Percentiles rank a stretch among this genome's conserved stretches.
Conservation (phyloP, 805 yeast species). For the Kluyveromyces starmeri region DNA sequence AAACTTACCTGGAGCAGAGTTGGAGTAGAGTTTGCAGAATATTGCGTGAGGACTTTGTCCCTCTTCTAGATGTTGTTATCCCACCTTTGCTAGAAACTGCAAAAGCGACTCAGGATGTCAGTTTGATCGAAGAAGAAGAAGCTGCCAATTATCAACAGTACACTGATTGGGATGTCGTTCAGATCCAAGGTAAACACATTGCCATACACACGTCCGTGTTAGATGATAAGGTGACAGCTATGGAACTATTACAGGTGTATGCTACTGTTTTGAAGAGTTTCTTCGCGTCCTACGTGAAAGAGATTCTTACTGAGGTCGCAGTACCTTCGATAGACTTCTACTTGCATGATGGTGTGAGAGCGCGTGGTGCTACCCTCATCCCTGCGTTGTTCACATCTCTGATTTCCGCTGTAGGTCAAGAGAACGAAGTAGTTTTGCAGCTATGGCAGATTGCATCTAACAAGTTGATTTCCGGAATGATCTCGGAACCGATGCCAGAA, state of each 20-base stretch:
- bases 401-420: slow-evolving; percentile 38
- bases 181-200: slow-evolving; percentile 81
- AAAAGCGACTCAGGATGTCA: slow-evolving; percentile 80
- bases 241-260: slow-evolving; percentile 77
- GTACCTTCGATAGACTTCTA: slow-evolving; percentile 86
- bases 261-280: slow-evolving; percentile 76
- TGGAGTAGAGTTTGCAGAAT: slow-evolving; percentile 92
- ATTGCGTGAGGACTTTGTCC: slow-evolving; percentile 77
- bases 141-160: slow-evolving; percentile 77
- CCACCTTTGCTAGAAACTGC: slow-evolving; percentile 87
- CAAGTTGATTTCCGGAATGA: slow-evolving; percentile 58
- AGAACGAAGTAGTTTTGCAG: slow-evolving; percentile 50
- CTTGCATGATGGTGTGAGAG: slow-evolving; percentile 89
- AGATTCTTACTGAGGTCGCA: slow-evolving; percentile 67
- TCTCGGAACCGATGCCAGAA: slow-evolving; percentile 76
- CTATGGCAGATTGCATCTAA: slow-evolving; percentile 66
- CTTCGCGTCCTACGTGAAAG: slow-evolving; percentile 76
- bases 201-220: slow-evolving; percentile 92
- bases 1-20: slow-evolving; percentile 80
- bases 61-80: slow-evolving; percentile 72
- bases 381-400: slow-evolving; percentile 66
- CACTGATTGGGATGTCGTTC: slow-evolving; percentile 93
- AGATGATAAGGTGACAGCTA: slow-evolving; percentile 89
- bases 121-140: slow-evolving; percentile 78
- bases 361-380: slow-evolving; percentile 77